Evolutionary conservation across 192 early-diverging fungal genomes (phyloP).

Genomic region (Coemansia sp.): DNA sequence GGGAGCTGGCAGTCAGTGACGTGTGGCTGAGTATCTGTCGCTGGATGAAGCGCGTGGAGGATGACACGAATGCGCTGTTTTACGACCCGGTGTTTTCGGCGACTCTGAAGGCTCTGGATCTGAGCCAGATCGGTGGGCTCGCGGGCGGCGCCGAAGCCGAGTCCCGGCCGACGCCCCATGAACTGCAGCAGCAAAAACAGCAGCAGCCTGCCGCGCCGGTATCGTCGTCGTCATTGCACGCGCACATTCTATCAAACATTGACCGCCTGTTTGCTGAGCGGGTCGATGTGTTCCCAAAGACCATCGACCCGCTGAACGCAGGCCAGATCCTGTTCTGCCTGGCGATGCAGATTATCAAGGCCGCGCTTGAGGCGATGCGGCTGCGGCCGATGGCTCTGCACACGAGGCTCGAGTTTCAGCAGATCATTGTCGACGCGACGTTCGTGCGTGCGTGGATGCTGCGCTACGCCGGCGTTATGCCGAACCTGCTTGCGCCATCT

Average conservation of each 20-base stretch:
- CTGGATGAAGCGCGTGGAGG: constrained; percentile 47
- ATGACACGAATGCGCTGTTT: constrained; percentile 46
- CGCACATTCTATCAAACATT: constrained; percentile 50
- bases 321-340: constrained; percentile 41
- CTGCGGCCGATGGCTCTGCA: constrained; percentile 15
- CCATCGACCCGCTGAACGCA: constrained; percentile 19
- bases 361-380: constrained; percentile 31
- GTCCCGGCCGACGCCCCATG: too few relatives aligned
- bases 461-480: constrained; percentile 36
- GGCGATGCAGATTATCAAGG: constrained; percentile 45
- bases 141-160: not conserved
- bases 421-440: constrained; percentile 31
- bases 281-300: constrained; percentile 42
- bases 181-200: not conserved
- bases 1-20: too few relatives aligned
- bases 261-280: constrained; percentile 53
- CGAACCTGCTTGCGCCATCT: constrained; percentile 5
- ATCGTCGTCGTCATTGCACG: constrained; percentile 7
- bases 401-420: constrained; percentile 15
- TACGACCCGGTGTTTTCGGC: constrained; percentile 42
- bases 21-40: constrained; percentile 46
- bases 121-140: not conserved
- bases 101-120: constrained; percentile 27
- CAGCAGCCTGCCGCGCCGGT: too few relatives aligned
- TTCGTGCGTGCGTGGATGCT: constrained; percentile 48